These are phyloP conservation scores for Hevea brasiliensis DNA, from an alignment of 345 rosid genomes.

Conservation along the genomic window DNA sequence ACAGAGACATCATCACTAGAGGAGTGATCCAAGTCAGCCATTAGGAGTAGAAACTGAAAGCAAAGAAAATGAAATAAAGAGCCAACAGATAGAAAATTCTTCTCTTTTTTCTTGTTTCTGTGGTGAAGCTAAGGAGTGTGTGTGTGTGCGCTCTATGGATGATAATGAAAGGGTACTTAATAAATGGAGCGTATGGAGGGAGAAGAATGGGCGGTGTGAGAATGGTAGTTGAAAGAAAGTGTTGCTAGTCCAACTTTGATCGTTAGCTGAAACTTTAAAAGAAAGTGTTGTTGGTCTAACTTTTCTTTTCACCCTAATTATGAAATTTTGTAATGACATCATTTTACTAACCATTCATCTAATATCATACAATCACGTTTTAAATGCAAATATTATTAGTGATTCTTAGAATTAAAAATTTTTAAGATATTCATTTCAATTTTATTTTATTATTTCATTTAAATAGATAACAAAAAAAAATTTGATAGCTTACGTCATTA, in stretches of 20 bases:
- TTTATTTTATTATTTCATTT: no score
- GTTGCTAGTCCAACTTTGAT: slow-evolving; percentile 43
- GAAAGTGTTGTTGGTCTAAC: no score
- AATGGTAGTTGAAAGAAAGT: slow-evolving; percentile 44
- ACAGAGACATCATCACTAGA: slow-evolving; percentile 22
- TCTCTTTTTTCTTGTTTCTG: neutral
- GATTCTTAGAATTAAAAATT: no score
- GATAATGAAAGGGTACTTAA: neutral
- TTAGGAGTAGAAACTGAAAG: slow-evolving; percentile 2
- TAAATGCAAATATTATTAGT: no score
- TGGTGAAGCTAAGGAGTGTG: neutral
- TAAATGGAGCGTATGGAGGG: neutral
- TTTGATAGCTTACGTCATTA: no score
- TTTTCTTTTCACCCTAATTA: no score
- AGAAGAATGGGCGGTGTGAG: slow-evolving; percentile 28
- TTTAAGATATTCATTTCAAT: no score
- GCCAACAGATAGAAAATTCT: neutral
- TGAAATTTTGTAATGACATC: neutral
- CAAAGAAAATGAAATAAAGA: neutral
- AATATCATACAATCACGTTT: no score
- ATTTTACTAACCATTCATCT: no score
- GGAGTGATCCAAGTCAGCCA: slow-evolving; percentile 49
- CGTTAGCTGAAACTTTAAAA: slow-evolving; percentile 55
- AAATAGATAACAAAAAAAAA: no score
- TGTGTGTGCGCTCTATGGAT: no score